Evolutionary conservation across 345 rosid genomes (phyloP), one percentile per base, ranked within the genome.

Genomic region (Ceriops decandra): DNA sequence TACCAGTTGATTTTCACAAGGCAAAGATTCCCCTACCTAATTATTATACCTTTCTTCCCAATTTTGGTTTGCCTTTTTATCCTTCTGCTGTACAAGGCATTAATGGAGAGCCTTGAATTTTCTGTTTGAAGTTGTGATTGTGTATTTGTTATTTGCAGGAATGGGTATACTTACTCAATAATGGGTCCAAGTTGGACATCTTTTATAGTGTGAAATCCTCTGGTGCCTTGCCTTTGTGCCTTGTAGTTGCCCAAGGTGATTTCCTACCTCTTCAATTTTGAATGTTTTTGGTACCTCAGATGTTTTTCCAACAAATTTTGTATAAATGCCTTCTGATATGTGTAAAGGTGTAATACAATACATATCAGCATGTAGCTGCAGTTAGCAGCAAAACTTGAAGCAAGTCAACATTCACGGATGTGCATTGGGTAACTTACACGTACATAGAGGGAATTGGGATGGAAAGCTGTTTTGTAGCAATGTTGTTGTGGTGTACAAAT

Each of bases 171-270:
- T 87, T 72, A 74, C 80, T 87, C 31, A 85, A 87, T 71, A 68
- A 76, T 61, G 86, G 85, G 64, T 87, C 90, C 7, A 57, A 75
- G 66, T 57, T 87, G 49, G 74, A 71, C 6, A 71, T 87, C 69
- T 77, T 77, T 64, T 85, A 85, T 77, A 65, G 16, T 27, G 74
- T 87, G 36, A 82, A 66, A 63, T 80, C 89, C 42, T 27, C 65
- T 30, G 63, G 66, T 8, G 63, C 84, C 54, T 64, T 69, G 6
- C 79, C 85, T 66, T 38, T 87, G 68, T 82, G 79, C 63, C 85
- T 87, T 68, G 87, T 84, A 63, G 76, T 87, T 78, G 83, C 82
- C 59, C 59, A 64, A 80, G 92, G 92, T 87, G 60, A 70, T 53
- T 35, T 46, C 67, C 28, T 31, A 1, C 54, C 24, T 7, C 16